Evolutionary conservation across 2,329 filamentous ascomycete species (phyloP), one percentile per base, ranked within the genome.

Genomic region (Diplocarpon rosae): DNA sequence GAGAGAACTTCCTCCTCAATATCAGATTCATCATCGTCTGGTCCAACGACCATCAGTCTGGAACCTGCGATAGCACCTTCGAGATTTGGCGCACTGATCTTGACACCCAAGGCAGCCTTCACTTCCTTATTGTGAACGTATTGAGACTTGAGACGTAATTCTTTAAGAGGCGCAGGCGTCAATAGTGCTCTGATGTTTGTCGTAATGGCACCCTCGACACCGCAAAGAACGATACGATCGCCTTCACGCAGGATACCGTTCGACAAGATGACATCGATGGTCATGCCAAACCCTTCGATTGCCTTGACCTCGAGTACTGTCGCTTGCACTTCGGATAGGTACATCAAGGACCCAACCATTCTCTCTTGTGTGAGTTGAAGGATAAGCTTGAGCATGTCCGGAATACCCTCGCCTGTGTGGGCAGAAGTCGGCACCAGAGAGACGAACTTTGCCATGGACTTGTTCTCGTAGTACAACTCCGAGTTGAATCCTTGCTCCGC

Each of bases 121-220:
- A 95, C 89, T 65, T 95, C 88, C 71, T 98, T 96, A 72, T 98
- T 95, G 72, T 98, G 93, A 27, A 98, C 90, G 60, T 98, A 98
- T 51, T 82, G 76, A 2, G 89, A 95, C 69, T 96, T 96, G 59
- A 98, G 78, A 64, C 93, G 88, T 53, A 98, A 68, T 65, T 98
- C 92, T 62, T 87, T 92, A 63, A 98, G 79, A 49, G 88, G 85
- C 10, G 88, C 89, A 1, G 92, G 92, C 3, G 92, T 98, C 42
- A 98, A 73, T 20, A 98, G 75, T 12, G 92, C 93, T 68, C 92
- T 80, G 59, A 98, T 92, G 56, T 95, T 95, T 6, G 92, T 98
- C 48, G 82, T 78, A 62, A 98, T 98, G 42, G 88, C 82, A 24
- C 93, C 92, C 62, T 96, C 92, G n/a, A 90, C 85, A 72, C 92